Evolutionary conservation across 2,329 filamentous ascomycete genomes (phyloP).

Genomic region (Tolypocladium ovalisporum): DNA sequence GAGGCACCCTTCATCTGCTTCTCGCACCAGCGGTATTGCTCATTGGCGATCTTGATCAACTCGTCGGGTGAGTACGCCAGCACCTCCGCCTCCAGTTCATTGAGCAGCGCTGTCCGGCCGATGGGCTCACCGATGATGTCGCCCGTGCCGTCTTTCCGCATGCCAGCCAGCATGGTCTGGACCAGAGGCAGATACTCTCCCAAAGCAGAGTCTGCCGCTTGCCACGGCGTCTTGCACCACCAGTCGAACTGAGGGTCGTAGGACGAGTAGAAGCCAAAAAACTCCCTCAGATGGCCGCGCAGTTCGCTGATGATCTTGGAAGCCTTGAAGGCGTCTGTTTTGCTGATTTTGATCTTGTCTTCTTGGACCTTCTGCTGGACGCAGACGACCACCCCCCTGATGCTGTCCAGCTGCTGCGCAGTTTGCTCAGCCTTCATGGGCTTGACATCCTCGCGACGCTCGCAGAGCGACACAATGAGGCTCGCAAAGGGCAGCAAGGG

Average conservation of each 20-base stretch:
- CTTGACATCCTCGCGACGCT: slow-evolving; percentile 32
- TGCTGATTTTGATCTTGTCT: slow-evolving; percentile 21
- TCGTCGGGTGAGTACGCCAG: slow-evolving; percentile 48
- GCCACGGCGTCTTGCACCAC: slow-evolving; percentile 40
- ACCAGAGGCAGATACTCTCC: slow-evolving; percentile 23
- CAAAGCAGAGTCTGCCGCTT: slow-evolving; percentile 24
- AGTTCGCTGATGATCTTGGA: slow-evolving; percentile 30
- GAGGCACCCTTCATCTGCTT: slow-evolving; percentile 41
- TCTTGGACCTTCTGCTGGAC: slow-evolving; percentile 22
- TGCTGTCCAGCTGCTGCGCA: slow-evolving; percentile 28
- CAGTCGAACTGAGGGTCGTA: slow-evolving; percentile 48
- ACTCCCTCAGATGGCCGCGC: slow-evolving; percentile 30
- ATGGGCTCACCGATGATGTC: slow-evolving; percentile 48
- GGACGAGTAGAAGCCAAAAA: slow-evolving; percentile 37
- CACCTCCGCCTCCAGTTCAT: slow-evolving; percentile 44
- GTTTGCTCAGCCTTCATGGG: slow-evolving; percentile 29
- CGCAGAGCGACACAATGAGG: slow-evolving; percentile 31
- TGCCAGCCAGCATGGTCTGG: slow-evolving; percentile 31
- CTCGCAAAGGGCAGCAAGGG: slow-evolving; percentile 33
- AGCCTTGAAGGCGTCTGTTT: slow-evolving; percentile 35
- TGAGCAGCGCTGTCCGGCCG: slow-evolving; percentile 36
- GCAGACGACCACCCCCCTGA: slow-evolving; percentile 19
- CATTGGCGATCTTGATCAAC: slow-evolving; percentile 37
- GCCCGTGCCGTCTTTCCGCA: slow-evolving; percentile 29
- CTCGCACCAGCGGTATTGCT: slow-evolving; percentile 45